phyloP scores from a whole-genome alignment of 164 flowering plant genomes.

The Brasenia schreberi region DNA sequence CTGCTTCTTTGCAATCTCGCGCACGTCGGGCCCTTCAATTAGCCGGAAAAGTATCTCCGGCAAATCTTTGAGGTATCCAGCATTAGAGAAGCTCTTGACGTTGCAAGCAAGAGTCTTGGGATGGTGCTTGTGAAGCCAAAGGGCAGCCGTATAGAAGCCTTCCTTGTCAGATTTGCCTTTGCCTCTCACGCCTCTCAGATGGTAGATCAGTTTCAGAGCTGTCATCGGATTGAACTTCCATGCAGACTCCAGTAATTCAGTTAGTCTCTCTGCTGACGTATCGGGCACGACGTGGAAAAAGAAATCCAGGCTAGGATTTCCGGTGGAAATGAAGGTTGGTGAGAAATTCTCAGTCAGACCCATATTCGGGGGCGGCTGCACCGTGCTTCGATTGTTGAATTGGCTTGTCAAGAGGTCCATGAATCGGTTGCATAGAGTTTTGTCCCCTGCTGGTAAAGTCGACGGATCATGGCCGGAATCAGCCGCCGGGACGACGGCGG shows the following conservation, averaged over 20 bases:
- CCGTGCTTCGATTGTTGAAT: neutral
- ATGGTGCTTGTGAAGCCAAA: constrained; percentile 33
- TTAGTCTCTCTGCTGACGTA: constrained; percentile 20
- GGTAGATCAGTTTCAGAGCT: constrained; percentile 40
- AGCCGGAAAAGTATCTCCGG: constrained; percentile 26
- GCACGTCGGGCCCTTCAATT: constrained; percentile 18
- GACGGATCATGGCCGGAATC: too few species aligned
- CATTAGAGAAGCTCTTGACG: constrained; percentile 13
- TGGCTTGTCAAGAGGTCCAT: neutral
- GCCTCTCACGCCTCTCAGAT: constrained; percentile 48
- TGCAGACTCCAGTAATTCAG: constrained; percentile 12
- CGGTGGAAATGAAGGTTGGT: constrained; percentile 29
- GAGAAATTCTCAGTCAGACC: constrained; percentile 33
- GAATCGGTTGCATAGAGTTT: neutral
- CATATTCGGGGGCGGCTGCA: neutral
- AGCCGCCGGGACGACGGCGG: neutral
- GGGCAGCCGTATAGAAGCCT: constrained; percentile 24
- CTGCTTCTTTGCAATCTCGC: constrained; percentile 10
- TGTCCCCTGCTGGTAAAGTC: too few species aligned
- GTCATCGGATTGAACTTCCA: constrained; percentile 32
- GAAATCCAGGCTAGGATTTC: constrained; percentile 51
- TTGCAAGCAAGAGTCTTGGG: constrained; percentile 28
- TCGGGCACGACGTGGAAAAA: constrained; percentile 50
- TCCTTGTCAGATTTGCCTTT: constrained; percentile 36
- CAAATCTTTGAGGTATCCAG: constrained; percentile 29